phyloP scores from a whole-genome alignment of 2,329 filamentous ascomycete species.

The Coleophoma eucalyptorum region DNA sequence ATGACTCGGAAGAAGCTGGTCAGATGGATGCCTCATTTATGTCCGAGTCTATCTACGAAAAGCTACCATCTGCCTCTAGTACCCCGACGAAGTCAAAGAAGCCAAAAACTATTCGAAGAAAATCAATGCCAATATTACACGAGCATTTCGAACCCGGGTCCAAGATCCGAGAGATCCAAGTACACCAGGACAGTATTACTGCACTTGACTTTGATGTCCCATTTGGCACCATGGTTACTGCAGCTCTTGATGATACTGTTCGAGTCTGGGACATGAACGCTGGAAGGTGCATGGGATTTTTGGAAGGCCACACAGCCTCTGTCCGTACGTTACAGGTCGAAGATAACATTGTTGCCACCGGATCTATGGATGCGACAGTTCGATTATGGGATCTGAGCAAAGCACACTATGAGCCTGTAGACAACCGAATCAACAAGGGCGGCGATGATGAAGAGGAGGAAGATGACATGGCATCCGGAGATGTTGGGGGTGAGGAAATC shows the following conservation, averaged over 20 bases:
- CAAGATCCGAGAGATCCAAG: slow-evolving; percentile 81
- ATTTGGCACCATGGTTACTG: slow-evolving; percentile 91
- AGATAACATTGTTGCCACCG: slow-evolving; percentile 92
- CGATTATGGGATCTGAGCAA: slow-evolving; percentile 91
- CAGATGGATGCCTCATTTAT: slow-evolving; percentile 68
- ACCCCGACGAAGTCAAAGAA: slow-evolving; percentile 49
- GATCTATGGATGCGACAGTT: slow-evolving; percentile 92
- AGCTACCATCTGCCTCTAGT: slow-evolving; percentile 60
- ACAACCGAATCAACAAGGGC: slow-evolving; percentile 46
- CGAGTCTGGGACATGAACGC: slow-evolving; percentile 95
- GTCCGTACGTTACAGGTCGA: slow-evolving; percentile 90
- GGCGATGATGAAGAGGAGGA: slow-evolving; percentile 53
- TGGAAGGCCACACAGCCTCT: slow-evolving; percentile 93
- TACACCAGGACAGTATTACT: slow-evolving; percentile 84
- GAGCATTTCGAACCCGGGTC: slow-evolving; percentile 92
- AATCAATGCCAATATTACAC: slow-evolving; percentile 91
- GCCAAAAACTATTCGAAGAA: slow-evolving; percentile 59
- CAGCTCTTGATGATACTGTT: slow-evolving; percentile 88
- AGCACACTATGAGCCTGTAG: slow-evolving; percentile 73
- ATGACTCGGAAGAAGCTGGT: slow-evolving; percentile 39
- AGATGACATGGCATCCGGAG: slow-evolving; percentile 70
- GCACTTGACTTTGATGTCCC: slow-evolving; percentile 96
- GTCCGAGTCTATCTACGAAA: slow-evolving; percentile 97
- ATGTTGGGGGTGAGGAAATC: slow-evolving; percentile 62
- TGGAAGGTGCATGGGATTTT: slow-evolving; percentile 82